Evolutionary conservation across 208 protist genomes (phyloP), one percentile per base, ranked within the genome.

Genomic region (Trypanosomatidae sp.): DNA sequence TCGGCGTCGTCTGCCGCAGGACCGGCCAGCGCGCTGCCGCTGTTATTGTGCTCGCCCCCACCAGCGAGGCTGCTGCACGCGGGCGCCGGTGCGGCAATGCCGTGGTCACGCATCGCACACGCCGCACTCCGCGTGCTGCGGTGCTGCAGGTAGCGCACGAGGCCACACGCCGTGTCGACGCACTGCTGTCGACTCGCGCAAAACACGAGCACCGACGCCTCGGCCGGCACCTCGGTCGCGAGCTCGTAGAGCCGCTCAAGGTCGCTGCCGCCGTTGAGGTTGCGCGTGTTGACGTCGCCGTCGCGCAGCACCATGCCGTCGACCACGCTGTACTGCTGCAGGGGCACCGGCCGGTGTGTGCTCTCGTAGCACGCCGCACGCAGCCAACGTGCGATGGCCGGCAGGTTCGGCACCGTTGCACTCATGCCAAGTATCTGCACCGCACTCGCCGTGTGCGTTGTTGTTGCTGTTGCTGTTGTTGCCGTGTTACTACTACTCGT

Each of bases 381-480:
- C 33, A 97, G 62, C 83, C 86, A 97, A 10, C 32, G 24, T 1
- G 88, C 81, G 16, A 97, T 49, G 23, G 51, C 52, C 19, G 51
- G 40, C 2, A 92, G 43, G 59, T 97, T 96, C n/a, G 82, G 61
- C 5, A 97, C 54, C 0, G 93, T 97, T 13, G 93, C 93, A 30
- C 76, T 92, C 91, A 97, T 96, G 13, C 76, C 89, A 22, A 96
- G 64, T 13, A 97, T 79, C 61, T 96, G 90, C 39, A 78, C 45
- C 3, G 42, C 33, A 6, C 6, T 20, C 0, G 20, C 7, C 7
- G 21, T n/a, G 19, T 30, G 1, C 18, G 2, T 18, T 2, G 11
- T 35, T 35, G n/a, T 35, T 35, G 30, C 30, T 35, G n/a, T 35
- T n/a, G n/a, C n/a, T 11, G 11, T 35, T 35, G 30, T 35, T 35